These are phyloP conservation scores for Fusarium sacchari DNA, from an alignment of 2,329 filamentous ascomycete genomes.

Conservation along the genomic window DNA sequence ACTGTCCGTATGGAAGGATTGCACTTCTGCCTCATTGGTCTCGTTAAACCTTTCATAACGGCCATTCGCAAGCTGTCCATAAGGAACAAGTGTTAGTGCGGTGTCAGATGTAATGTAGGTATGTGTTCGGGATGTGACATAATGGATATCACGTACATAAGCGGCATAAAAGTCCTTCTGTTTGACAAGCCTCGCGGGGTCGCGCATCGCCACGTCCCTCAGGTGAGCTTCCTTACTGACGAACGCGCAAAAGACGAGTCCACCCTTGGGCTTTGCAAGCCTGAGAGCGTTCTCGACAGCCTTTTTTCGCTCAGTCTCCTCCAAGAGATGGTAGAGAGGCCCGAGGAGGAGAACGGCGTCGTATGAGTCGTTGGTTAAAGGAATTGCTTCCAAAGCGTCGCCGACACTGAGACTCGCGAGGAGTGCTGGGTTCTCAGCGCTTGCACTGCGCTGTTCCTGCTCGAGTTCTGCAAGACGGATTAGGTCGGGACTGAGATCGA, in stretches of 20 bases:
- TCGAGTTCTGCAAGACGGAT: neutral
- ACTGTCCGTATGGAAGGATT: neutral
- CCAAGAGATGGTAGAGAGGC: neutral
- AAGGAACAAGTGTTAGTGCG: neutral
- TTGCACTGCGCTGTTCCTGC: neutral
- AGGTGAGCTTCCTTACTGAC: neutral
- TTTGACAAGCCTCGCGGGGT: neutral
- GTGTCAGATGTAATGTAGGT: neutral
- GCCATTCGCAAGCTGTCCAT: neutral
- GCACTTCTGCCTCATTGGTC: neutral
- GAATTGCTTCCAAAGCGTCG: neutral
- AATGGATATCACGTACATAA: neutral
- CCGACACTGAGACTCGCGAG: neutral
- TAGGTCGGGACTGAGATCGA: neutral
- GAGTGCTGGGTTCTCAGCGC: neutral
- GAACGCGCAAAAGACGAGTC: neutral
- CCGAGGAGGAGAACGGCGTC: neutral
- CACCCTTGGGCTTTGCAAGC: neutral
- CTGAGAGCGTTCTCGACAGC: neutral
- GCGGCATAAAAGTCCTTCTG: neutral
- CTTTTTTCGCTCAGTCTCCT: neutral
- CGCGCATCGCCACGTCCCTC: neutral
- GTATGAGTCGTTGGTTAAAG: neutral
- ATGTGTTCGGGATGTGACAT: neutral
- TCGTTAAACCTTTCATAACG: neutral